Base-by-base conservation (phyloP, 2,329 filamentous ascomycete species). In the Ceratocystis destructans region DNA sequence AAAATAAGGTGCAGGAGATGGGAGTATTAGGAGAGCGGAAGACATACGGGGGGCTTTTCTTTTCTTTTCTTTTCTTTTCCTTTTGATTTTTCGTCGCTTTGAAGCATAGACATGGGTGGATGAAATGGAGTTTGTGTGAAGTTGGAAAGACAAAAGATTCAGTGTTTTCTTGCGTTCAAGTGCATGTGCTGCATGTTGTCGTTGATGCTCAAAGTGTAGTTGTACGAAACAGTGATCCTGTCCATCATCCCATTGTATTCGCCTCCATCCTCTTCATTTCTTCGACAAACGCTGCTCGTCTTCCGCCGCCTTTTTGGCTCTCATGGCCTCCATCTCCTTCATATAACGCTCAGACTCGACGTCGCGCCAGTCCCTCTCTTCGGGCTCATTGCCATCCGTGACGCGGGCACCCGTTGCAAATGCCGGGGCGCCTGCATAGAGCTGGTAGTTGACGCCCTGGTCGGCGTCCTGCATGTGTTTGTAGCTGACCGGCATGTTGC, bases 401-500 rank as follows among this genome's bases (percentile, higher is more conserved):
- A 83, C 80, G 75, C 83, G 84, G 69, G 83, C 83, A n/a, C 78
- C 76, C 67, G 83, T 82, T 10, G 79, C 78, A 74, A 88, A 90
- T 7, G 87, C 88, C 59, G 85, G 81, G 73, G 84, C 85, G 41
- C 90, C 90, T 17, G 86, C 89, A 75, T 96, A 96, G 70, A 96
- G 76, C 78, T 94, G 87, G 73, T 86, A 83, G 3, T 83, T 82
- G 65, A 79, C 77, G 69, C 79, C 80, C 10, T 78, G 78, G 70
- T 89, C 86, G 66, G 83, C 75, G 70, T 87, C 80, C 73, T 85
- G 81, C 71, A 85, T 77, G 68, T 80, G 77, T 72, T 79, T 80
- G 70, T 87, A 83, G 28, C 84, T 81, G 70, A 96, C 86, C 65
- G 94, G 91, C 75, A 90, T 85, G 79, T 97, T 97, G 67, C 94